A percentile compares a stretch with the other conserved stretches of the same genome.
Evolutionary conservation across 2,329 filamentous ascomycete species (phyloP).

Genomic region (Hypoxylon sp.): DNA sequence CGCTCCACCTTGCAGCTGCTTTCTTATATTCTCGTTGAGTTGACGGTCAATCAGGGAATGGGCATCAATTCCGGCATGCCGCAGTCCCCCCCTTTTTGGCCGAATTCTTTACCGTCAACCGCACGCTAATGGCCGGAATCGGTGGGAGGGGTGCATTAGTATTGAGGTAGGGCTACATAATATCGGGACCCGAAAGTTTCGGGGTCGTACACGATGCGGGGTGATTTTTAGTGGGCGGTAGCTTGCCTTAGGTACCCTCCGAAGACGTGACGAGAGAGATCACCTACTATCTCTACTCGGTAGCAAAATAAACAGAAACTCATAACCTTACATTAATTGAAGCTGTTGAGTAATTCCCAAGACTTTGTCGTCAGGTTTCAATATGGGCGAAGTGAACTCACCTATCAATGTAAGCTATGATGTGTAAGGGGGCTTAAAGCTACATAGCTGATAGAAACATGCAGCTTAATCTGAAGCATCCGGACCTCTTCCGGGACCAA

Average conservation of each 20-base stretch:
- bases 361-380: neutral
- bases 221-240: conserved; percentile 13
- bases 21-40: conserved; percentile 40
- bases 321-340: neutral
- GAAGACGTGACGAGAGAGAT: neutral
- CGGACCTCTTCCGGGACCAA: conserved; percentile 67
- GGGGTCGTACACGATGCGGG: conserved; percentile 12
- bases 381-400: conserved; percentile 29
- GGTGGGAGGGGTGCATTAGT: conserved; percentile 12
- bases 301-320: neutral
- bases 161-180: conserved; percentile 17
- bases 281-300: neutral
- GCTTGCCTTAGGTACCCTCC: neutral
- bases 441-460: conserved; percentile 11
- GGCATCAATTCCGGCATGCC: conserved; percentile 31
- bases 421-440: conserved; percentile 5
- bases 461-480: conserved; percentile 64
- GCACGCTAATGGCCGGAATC: conserved; percentile 30
- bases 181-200: conserved; percentile 24
- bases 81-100: no score
- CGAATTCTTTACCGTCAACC: no score
- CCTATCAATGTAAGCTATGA: conserved; percentile 30
- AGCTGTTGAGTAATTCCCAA: neutral
- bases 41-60: conserved; percentile 38
- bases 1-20: conserved; percentile 41